These are phyloP conservation scores for Pseudogymnoascus pannorum DNA, from an alignment of 2,329 filamentous ascomycete genomes.

Conservation along the genomic window DNA sequence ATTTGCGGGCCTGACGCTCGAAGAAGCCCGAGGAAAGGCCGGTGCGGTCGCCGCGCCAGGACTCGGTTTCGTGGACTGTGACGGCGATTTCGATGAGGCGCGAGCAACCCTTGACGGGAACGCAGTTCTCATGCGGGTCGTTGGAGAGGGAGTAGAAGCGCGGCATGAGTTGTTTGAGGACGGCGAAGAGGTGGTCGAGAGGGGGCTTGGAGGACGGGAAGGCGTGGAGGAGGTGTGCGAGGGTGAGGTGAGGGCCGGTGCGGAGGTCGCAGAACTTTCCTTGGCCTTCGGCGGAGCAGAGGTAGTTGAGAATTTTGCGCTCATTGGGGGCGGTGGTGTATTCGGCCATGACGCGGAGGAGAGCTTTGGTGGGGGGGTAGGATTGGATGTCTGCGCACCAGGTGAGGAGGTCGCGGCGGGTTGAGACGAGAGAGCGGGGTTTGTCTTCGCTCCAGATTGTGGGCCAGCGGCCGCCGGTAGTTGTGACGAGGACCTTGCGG, in stretches of 20 bases:
- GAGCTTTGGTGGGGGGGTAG: slow-evolving; percentile 78
- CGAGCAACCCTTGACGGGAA: slow-evolving; percentile 42
- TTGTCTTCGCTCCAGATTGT: slow-evolving; percentile 96
- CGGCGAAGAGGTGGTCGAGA: slow-evolving; percentile 70
- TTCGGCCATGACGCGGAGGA: slow-evolving; percentile 81
- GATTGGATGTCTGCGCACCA: slow-evolving; percentile 96
- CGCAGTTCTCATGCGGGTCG: slow-evolving; percentile 66
- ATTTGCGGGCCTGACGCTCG: slow-evolving; percentile 70
- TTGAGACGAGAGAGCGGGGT: slow-evolving; percentile 79
- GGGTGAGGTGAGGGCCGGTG: slow-evolving; percentile 76
- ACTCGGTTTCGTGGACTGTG: slow-evolving; percentile 77
- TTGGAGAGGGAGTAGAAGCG: slow-evolving; percentile 98
- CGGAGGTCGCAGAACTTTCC: slow-evolving; percentile 90
- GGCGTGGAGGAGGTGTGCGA: slow-evolving; percentile 79
- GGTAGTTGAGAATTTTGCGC: slow-evolving; percentile 78
- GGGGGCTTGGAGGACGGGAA: slow-evolving; percentile 90
- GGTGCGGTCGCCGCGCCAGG: slow-evolving; percentile 72
- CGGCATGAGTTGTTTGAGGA: slow-evolving; percentile 85
- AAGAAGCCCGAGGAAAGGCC: slow-evolving; percentile 92
- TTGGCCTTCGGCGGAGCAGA: slow-evolving; percentile 86
- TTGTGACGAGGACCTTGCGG: slow-evolving; percentile 73
- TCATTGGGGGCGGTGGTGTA: slow-evolving; percentile 73
- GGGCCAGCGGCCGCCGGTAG: slow-evolving; percentile 79
- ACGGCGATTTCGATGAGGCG: slow-evolving; percentile 94
- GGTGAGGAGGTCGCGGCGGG: slow-evolving; percentile 81